Base-by-base conservation (phyloP, 176 grass and related monocot genomes). In the Juncus effusus region DNA sequence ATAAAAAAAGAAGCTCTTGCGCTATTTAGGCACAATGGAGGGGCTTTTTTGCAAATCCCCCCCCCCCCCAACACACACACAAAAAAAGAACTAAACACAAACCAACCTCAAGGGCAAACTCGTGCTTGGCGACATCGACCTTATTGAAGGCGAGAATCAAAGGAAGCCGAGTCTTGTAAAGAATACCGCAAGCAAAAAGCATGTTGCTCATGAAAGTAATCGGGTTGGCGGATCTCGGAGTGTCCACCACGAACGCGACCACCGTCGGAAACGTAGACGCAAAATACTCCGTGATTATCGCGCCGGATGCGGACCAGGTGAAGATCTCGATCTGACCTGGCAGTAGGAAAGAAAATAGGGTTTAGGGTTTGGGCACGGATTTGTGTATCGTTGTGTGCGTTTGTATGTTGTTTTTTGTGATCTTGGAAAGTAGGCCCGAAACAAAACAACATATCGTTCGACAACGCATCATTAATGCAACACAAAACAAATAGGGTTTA, bases 281-380 rank as follows among this genome's bases (percentile, higher is more conserved):
- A 63, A 99, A 99, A 70, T 85, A 80, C 86, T 99, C 94, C 14
- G 94, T 99, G 61, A 99, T 82, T 64, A 99, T 99, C 60, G 94
- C 88, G 77, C 94, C 94, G 53, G 94, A 99, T 80, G 88, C 94
- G 1, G 94, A 99, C 88, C 94, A 99, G 74, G 83, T 99, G 81
- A 93, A 99, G 39, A 99, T 99, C 67, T 99, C 94, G 89, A 99
- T 99, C 69, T 99, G 88, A 10, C 94, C 88, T 52, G 94, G 80
- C 44, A 28, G 19, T 1, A 28, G 19, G 19, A 28, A 28, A 28
- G 19, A 28, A 28, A 28, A 28, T 28, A 28, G 19, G 19, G 19
- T 28, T 28, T 28, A 28, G 19, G 19, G 19, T 28, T 28, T 28
- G 1, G 19, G 1, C 19, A n/a, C 1, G 19, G 19, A 28, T 28